Evolutionary conservation across 108 stramenopile genomes (phyloP).

Genomic region (Bacterosira constricta): DNA sequence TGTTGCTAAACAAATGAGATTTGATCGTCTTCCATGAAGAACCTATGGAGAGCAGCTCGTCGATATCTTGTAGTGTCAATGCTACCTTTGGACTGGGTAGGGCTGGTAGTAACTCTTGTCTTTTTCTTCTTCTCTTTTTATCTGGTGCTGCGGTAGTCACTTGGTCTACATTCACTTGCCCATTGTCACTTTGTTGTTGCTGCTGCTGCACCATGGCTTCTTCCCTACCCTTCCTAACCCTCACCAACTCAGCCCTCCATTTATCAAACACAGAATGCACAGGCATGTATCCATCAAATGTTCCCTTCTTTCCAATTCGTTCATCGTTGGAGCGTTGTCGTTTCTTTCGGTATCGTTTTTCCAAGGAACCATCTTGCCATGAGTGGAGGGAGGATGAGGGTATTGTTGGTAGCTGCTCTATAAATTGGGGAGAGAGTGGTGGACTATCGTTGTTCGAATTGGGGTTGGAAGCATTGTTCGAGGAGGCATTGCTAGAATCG

Average conservation of each 20-base stretch:
- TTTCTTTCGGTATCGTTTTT: conserved; percentile 53
- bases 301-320: conserved; percentile 37
- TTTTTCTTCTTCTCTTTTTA: background rate
- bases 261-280: conserved; percentile 73
- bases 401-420: conserved; percentile 30
- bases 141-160: background rate
- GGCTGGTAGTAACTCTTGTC: background rate
- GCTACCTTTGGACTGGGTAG: conserved; percentile 19
- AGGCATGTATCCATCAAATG: conserved; percentile 75
- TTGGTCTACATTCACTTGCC: no score
- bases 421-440: conserved; percentile 23
- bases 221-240: conserved; percentile 20
- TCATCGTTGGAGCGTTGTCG: conserved; percentile 36
- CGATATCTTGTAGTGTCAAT: conserved; percentile 36
- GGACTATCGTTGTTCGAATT: background rate
- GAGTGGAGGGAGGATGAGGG: conserved; percentile 22
- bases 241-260: conserved; percentile 51
- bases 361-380: conserved; percentile 45
- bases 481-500: conserved; percentile 18
- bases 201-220: no score
- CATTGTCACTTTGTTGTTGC: no score
- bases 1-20: conserved; percentile 1
- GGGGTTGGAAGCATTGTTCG: background rate
- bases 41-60: conserved; percentile 45
- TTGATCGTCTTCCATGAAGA: conserved; percentile 44